phyloP scores from a whole-genome alignment of 148 eudicot genomes.

The Vaccinium darrowii region DNA sequence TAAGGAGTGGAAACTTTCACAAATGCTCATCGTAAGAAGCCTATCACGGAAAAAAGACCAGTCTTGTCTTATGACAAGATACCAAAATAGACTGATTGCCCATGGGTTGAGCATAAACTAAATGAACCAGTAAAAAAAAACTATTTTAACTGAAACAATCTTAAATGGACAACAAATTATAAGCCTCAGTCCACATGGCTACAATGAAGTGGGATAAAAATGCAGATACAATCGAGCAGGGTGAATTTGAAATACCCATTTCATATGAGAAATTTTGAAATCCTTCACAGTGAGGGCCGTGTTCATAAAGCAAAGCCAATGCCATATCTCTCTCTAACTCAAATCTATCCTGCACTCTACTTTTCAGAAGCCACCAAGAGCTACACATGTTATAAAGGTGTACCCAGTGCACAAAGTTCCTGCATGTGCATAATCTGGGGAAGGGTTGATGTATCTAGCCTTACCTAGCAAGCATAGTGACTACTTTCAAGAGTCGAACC shows the following conservation, averaged over 20 bases:
- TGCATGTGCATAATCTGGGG: too few species aligned
- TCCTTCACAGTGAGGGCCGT: not conserved
- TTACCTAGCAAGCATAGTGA: too few species aligned
- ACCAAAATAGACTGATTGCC: not conserved
- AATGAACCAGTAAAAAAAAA: not conserved
- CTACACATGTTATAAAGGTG: too few species aligned
- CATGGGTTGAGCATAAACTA: not conserved
- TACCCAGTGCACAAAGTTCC: too few species aligned
- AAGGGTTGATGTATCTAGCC: too few species aligned
- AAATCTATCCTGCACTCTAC: too few species aligned
- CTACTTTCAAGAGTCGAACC: too few species aligned
- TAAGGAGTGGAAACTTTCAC: not conserved
- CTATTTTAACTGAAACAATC: not conserved
- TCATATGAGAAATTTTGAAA: not conserved
- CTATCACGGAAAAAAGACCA: not conserved
- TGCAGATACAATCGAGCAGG: not conserved
- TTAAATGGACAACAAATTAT: not conserved
- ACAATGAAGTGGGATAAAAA: not conserved
- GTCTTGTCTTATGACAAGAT: not conserved
- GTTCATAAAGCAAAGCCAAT: not conserved
- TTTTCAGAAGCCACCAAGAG: too few species aligned
- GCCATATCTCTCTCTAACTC: not conserved
- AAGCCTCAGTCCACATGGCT: not conserved
- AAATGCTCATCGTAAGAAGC: not conserved
- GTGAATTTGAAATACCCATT: not conserved